These are phyloP conservation scores for Monosporascus ibericus DNA, from an alignment of 2,329 filamentous ascomycete genomes.

Conservation along the genomic window DNA sequence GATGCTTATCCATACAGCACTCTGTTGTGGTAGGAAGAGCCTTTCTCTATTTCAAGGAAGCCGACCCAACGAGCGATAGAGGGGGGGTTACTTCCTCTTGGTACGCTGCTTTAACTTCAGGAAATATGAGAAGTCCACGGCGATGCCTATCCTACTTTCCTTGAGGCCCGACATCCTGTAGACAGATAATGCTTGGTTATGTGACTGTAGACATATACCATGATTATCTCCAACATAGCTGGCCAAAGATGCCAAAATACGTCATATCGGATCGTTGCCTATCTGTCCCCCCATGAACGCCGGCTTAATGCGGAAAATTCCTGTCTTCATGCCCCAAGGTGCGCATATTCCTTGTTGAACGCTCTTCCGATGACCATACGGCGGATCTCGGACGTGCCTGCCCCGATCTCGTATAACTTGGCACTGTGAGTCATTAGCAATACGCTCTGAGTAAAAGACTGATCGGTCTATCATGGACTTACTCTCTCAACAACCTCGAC, in stretches of 20 bases:
- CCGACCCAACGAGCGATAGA: too few relatives aligned
- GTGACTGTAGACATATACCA: too few relatives aligned
- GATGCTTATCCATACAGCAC: too few relatives aligned
- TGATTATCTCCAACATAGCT: too few relatives aligned
- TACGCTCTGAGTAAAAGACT: neutral
- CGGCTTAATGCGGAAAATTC: conserved; percentile 12
- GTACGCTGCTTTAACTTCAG: too few relatives aligned
- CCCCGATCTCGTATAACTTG: conserved; percentile 91
- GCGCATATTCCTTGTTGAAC: conserved; percentile 79
- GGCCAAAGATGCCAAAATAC: neutral
- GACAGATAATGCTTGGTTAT: too few relatives aligned
- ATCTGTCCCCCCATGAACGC: conserved; percentile 5
- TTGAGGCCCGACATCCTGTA: too few relatives aligned
- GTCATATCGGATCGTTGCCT: neutral
- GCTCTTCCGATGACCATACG: conserved; percentile 90
- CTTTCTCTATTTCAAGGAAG: too few relatives aligned
- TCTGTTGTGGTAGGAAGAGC: too few relatives aligned
- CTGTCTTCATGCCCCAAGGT: conserved; percentile 17
- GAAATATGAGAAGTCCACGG: too few relatives aligned
- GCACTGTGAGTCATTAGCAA: conserved; percentile 40
- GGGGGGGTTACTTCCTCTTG: too few relatives aligned
- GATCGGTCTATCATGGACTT: conserved; percentile 23
- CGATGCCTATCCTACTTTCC: too few relatives aligned
- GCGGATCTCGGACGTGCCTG: conserved; percentile 89
- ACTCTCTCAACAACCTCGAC: conserved; percentile 72